These are phyloP conservation scores for Fusarium gaditjirri DNA, from an alignment of 2,329 filamentous ascomycete species.

Conservation along the genomic window DNA sequence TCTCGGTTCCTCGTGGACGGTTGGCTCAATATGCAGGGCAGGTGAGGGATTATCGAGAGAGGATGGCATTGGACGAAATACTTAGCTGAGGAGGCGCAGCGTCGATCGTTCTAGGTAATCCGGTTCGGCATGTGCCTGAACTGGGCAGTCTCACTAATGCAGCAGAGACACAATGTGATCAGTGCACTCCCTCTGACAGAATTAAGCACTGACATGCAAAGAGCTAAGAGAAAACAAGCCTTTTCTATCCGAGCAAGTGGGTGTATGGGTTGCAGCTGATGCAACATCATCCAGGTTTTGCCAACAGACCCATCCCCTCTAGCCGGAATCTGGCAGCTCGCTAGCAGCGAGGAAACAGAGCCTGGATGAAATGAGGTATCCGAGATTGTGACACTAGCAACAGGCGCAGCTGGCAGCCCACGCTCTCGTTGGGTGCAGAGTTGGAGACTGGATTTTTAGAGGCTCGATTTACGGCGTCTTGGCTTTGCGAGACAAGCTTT, in stretches of 20 bases:
- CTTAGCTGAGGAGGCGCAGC: background rate
- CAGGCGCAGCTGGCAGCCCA: background rate
- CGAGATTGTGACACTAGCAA: background rate
- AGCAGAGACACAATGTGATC: background rate
- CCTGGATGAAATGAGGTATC: background rate
- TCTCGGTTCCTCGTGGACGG: background rate
- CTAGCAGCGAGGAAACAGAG: background rate
- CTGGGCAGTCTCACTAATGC: background rate
- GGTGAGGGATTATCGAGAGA: background rate
- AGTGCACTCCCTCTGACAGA: background rate
- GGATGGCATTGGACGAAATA: background rate
- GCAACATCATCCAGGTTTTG: background rate
- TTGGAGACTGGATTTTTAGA: background rate
- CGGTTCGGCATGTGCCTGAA: background rate
- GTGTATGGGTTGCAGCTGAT: background rate
- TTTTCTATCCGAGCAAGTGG: background rate
- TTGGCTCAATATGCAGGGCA: background rate
- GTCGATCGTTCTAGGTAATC: background rate
- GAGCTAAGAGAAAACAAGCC: background rate
- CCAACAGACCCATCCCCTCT: background rate
- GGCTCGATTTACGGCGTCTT: background rate
- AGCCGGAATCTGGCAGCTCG: background rate
- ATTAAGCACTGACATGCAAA: background rate
- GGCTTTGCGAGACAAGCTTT: background rate
- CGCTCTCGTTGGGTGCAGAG: background rate